Evolutionary conservation across 2,329 filamentous ascomycete species (phyloP), one percentile per base, ranked within the genome.

Genomic region (Dactylonectria estremocensis): DNA sequence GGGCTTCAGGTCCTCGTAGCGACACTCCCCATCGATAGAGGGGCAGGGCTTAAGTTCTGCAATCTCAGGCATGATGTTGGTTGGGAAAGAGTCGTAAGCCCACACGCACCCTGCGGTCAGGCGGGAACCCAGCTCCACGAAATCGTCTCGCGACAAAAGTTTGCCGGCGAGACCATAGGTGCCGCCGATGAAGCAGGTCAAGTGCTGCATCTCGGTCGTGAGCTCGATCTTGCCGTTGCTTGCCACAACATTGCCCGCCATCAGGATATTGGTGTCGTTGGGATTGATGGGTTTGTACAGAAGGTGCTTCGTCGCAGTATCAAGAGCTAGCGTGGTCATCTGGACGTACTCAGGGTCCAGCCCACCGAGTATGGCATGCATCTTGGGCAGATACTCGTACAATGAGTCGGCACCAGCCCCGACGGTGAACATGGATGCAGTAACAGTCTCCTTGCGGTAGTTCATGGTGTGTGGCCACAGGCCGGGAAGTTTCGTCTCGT

Each of bases 401-500:
- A 87, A 75, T 6, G 85, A 87, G 73, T 87, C 84, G 13, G 84
- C 80, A 40, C 82, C 80, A 14, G 82, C 82, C 37, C 84, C 85
- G 16, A 87, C 77, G 8, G 81, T 84, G 65, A 85, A 87, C 70
- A 78, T 71, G 14, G 69, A 68, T 24, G 80, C 79, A 1, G 76
- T 69, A 55, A 81, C 82, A 75, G 76, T 86, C 80, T 81, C 89
- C 84, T 71, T 87, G 82, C 74, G 86, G 84, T 75, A 90, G 79
- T 94, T 90, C 59, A 95, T 80, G 62, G 83, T 83, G 63, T 88
- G 84, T 1, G 93, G 92, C 91, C 92, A 95, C 79, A 95, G 83
- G 2, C 93, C 93, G 2, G 92, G 92, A 9, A 95, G 81, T 49
- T 84, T 86, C 1, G 92, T 95, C 10, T 85, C 80, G 71, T 90